Base-by-base conservation (phyloP, 2,329 filamentous ascomycete genomes). In the Hypoxylon sp. region DNA sequence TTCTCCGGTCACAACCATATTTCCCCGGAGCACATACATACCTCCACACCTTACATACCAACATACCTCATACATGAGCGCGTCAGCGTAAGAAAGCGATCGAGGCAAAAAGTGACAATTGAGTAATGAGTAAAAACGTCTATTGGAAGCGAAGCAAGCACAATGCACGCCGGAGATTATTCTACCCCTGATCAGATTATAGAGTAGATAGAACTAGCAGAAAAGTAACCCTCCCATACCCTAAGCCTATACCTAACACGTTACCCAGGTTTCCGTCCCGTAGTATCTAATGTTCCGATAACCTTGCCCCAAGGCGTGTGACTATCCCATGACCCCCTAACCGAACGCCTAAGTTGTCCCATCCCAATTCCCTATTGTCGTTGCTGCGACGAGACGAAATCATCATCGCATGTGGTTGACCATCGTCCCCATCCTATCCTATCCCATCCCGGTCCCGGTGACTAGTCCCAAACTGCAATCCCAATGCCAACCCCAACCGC, bases 81-180 rank as follows among this genome's bases (percentile, higher is more conserved):
- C 31, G 20, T 59, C 46, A 50, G 56, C 44, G 56, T 59, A 50
- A 27, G 25, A 50, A 30, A 50, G 14, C 30, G 42, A 31, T 50
- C 46, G 22, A 20, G 6, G 6, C 31, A 1, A 8, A 42, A 42
- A 25, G 14, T 30, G 31, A 27, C 6, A 31, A 44, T n/a, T 50
- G 25, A 27, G 25, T 20, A 40, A 40, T 31, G 40, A 57, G 51
- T 31, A 30, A 51, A 61, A 67, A 44, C 44, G 51, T 64, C 60
- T 68, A 64, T 68, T 53, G 22, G 55, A 69, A 69, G 31, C 17
- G 17, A 50, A 55, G 40, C 58, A 53, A 51, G 56, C 50, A 60
- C 10, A 14, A 40, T 46, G 55, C 30, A 50, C 49, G 57, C 48
- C 53, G 53, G 56, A 58, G 53, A 66, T 61, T 56, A 66, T 49